A percentile compares a stretch with the other conserved stretches of the same genome.
These are phyloP conservation scores for Penicillium brevicompactum DNA, from an alignment of 2,329 filamentous ascomycete genomes.

Conservation along the genomic window DNA sequence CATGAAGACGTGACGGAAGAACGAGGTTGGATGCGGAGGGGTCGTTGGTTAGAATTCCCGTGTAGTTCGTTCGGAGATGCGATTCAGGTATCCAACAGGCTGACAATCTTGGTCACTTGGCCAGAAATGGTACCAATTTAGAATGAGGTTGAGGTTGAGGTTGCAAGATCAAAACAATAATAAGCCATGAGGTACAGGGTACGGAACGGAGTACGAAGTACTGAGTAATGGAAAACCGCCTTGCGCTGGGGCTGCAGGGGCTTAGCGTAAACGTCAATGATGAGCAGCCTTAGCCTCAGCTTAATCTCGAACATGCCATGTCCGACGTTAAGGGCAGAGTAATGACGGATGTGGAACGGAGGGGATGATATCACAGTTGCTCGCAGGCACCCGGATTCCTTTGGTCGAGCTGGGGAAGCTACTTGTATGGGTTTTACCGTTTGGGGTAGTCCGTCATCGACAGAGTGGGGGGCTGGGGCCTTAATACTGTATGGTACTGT, in stretches of 20 bases:
- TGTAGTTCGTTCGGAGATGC: background rate
- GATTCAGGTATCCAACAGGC: background rate
- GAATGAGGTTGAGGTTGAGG: background rate
- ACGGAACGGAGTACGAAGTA: background rate
- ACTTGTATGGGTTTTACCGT: slow-evolving; percentile 3
- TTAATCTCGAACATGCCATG: background rate
- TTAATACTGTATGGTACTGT: background rate
- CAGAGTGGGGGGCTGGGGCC: background rate
- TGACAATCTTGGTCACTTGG: background rate
- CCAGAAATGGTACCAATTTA: background rate
- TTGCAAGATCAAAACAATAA: background rate
- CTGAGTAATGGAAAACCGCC: slow-evolving; percentile 7
- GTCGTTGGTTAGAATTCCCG: background rate
- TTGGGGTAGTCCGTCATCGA: background rate
- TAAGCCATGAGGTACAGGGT: slow-evolving; percentile 6
- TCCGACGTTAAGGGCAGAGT: background rate
- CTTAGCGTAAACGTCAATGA: background rate
- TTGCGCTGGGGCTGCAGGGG: slow-evolving; percentile 11
- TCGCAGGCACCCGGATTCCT: slow-evolving; percentile 13
- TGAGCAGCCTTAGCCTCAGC: slow-evolving; percentile 1
- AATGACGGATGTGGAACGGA: slow-evolving; percentile 4
- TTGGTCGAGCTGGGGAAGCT: slow-evolving; percentile 6
- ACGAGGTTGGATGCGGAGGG: background rate
- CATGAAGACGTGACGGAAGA: slow-evolving; percentile 32
- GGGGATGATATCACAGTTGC: background rate